Evolutionary conservation across 805 yeast species (phyloP), one percentile per base, ranked within the genome.

Genomic region (Diddensiella transvaalensis): DNA sequence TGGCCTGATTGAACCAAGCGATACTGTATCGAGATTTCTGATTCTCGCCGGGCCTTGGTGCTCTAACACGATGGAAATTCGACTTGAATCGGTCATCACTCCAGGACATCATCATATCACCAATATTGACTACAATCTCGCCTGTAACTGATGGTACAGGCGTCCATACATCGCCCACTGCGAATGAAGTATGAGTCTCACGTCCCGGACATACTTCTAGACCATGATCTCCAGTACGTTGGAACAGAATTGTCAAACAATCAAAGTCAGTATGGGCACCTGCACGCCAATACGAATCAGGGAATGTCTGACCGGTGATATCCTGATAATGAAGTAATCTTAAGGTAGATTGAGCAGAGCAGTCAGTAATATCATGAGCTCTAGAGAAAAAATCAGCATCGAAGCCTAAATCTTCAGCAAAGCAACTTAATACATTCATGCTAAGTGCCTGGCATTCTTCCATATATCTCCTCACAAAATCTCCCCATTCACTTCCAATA

Each of bases 111-210:
- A 42, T 15, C 17, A 42, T 22, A 29, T 42, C 45, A 10, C 45
- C 45, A 13, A 42, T 42, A 24, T 42, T 42, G 17, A 42, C 38
- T 3, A 42, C 45, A 5, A 42, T 13, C 4, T 26, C 26, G 6
- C 45, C 45, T 10, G 45, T 26, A 42, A 42, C 26, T 15, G 22
- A 42, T 5, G 45, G 45, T 4, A 32, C 45, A 3, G 45, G 45
- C 23, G 32, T 26, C 32, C 32, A 26, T 8, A 13, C 13, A 13
- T 26, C 32, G 11, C 32, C 32, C 32, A 26, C 13, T 26, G 32
- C 32, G 13, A 26, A 26, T 8, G 32, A 26, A 8, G 32, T 26
- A 26, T 26, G 32, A 13, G 32, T 13, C 32, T 26, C 11, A 8
- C 32, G 8, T 8, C 32, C 32, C 8, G 32, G 32, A 26, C 32